These are phyloP conservation scores for Chalciporus chontae DNA, from an alignment of 768 basidiomycete species.

Conservation along the genomic window DNA sequence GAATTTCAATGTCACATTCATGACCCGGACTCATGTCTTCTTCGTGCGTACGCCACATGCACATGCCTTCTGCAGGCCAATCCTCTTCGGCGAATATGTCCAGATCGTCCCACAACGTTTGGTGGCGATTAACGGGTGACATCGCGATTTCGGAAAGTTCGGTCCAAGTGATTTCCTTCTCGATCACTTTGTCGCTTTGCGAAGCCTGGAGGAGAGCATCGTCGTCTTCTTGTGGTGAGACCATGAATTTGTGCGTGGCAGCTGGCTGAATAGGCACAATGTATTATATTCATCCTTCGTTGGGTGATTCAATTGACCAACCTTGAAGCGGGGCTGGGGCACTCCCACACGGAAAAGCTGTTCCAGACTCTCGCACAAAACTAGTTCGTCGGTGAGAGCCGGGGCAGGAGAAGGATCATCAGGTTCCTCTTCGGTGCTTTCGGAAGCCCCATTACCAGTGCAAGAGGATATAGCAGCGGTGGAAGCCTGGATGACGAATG, in stretches of 20 bases:
- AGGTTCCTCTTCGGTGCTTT: slow-evolving; percentile 12
- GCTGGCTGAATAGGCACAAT: slow-evolving; percentile 15
- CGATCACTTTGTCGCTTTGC: slow-evolving; percentile 4
- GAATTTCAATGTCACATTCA: slow-evolving; percentile 6
- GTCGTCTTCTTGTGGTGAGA: slow-evolving; percentile 18
- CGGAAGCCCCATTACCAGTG: slow-evolving; percentile 4
- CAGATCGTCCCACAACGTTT: slow-evolving; percentile 10
- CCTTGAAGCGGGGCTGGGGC: slow-evolving; percentile 47
- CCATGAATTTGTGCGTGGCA: slow-evolving; percentile 5
- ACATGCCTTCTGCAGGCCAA: slow-evolving; percentile 12
- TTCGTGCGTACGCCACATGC: slow-evolving; percentile 12
- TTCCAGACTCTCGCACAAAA: slow-evolving; percentile 42
- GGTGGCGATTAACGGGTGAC: slow-evolving; percentile 4
- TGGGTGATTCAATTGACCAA: slow-evolving; percentile 22
- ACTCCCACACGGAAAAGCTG: slow-evolving; percentile 40
- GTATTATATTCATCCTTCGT: slow-evolving; percentile 2
- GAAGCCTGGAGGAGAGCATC: slow-evolving; percentile 18
- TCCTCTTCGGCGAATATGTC: slow-evolving; percentile 17
- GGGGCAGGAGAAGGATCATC: slow-evolving; percentile 2
- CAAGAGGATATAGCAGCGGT: slow-evolving; percentile 27
- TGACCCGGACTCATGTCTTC: slow-evolving; percentile 1
- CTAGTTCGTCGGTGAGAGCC: slow-evolving; percentile 33
- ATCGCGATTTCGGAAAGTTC: slow-evolving; percentile 13
- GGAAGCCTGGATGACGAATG: slow-evolving; percentile 26
- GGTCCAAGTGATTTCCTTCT: slow-evolving; percentile 11